Conservation (phyloP, 768 basidiomycete genomes). For the Mycena filopes region DNA sequence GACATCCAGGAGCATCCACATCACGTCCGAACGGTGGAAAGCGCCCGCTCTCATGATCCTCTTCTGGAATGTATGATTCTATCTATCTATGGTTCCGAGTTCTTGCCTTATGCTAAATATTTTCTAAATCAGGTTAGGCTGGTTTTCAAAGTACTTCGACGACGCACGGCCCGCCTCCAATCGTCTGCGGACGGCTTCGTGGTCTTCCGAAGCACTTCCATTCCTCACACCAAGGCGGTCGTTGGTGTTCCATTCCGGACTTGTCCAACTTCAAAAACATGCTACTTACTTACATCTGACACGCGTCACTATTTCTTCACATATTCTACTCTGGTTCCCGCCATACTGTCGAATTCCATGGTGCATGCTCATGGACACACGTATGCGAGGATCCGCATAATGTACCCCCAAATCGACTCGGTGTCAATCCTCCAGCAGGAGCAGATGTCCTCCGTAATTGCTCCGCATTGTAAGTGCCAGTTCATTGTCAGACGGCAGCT, state of each 20-base stretch:
- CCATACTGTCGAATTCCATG: no score
- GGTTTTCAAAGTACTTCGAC: background rate
- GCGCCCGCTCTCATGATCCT: constrained; percentile 13
- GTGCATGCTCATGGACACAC: no score
- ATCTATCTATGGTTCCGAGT: constrained; percentile 13
- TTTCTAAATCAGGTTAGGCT: constrained; percentile 29
- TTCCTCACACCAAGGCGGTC: background rate
- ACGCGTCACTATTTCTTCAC: background rate
- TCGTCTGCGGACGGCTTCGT: background rate
- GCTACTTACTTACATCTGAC: background rate
- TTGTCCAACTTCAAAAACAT: background rate
- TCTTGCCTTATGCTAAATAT: constrained; percentile 17
- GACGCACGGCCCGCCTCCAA: background rate
- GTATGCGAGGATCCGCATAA: no score
- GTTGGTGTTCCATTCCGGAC: background rate
- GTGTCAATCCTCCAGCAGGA: no score
- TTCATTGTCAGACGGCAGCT: background rate
- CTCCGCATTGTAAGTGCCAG: background rate
- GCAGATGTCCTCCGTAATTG: background rate
- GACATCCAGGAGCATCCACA: background rate
- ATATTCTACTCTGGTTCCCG: background rate
- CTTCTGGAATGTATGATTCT: constrained; percentile 18
- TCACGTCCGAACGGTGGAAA: constrained; percentile 7
- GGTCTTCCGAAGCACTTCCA: background rate
- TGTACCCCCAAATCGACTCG: no score